A percentile compares a stretch with the other conserved stretches of the same genome.
These are phyloP conservation scores for Dictyostelium brefeldianum DNA, from an alignment of 78 protist genomes.

Conservation along the genomic window DNA sequence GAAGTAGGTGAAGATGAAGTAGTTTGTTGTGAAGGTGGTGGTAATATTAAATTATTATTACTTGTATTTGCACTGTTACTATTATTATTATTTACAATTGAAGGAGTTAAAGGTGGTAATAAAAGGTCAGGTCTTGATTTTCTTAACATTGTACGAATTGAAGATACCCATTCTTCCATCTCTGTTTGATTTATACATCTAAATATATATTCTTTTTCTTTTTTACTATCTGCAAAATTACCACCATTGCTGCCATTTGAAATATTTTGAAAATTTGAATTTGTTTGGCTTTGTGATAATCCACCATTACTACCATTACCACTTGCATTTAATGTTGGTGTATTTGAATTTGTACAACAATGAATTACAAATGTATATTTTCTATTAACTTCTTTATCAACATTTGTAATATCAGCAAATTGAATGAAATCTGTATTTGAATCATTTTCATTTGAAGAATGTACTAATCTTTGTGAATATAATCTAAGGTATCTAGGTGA, in stretches of 20 bases:
- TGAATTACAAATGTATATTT: conserved; percentile 48
- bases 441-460: conserved; percentile 55
- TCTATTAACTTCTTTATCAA: conserved; percentile 41
- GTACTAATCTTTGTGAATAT: conserved; percentile 58
- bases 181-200: conserved; percentile 74
- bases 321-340: neutral
- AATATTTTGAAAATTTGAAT: conserved; percentile 12
- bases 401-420: conserved; percentile 68
- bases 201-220: conserved; percentile 52
- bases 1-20: neutral
- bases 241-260: neutral
- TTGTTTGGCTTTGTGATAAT: neutral
- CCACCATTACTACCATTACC: neutral
- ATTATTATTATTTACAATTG: conserved; percentile 14
- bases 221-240: conserved; percentile 3
- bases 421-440: conserved; percentile 44
- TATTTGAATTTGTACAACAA: neutral
- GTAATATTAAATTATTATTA: neutral
- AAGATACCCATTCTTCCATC: conserved; percentile 58
- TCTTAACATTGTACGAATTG: conserved; percentile 55
- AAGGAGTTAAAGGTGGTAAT: conserved; percentile 71
- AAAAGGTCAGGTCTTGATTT: conserved; percentile 68
- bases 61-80: neutral
- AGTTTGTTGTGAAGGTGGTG: neutral
- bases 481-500: conserved; percentile 44